Evolutionary conservation across 2,329 filamentous ascomycete species (phyloP).

Genomic region (Intubia oerlemansii): DNA sequence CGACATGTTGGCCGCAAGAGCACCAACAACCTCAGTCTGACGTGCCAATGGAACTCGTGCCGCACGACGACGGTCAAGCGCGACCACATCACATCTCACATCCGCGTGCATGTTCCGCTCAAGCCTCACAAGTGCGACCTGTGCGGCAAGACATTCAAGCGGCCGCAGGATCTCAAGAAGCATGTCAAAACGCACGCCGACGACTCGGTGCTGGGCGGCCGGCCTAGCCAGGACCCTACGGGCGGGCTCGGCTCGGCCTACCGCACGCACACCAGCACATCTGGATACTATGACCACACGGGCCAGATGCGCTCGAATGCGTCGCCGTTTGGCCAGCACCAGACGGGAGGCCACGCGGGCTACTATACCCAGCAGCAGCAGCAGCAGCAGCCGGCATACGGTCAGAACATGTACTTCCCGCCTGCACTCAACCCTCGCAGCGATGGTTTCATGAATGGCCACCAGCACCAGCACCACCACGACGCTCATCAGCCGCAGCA

Average conservation of each 20-base stretch:
- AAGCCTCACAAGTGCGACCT: conserved; percentile 99
- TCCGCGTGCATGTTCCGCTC: conserved; percentile 92
- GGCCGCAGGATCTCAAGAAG: conserved; percentile 96
- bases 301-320: conserved; percentile 38
- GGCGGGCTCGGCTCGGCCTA: conserved; percentile 27
- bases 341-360: conserved; percentile 28
- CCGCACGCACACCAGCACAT: conserved; percentile 25
- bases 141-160: conserved; percentile 97
- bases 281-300: conserved; percentile 43
- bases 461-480: conserved; percentile 18
- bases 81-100: conserved; percentile 97
- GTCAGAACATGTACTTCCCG: conserved; percentile 55
- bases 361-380: conserved; percentile 46
- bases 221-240: conserved; percentile 28
- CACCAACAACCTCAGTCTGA: conserved; percentile 95
- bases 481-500: conserved; percentile 3
- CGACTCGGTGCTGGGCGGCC: conserved; percentile 51
- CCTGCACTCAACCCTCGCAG: conserved; percentile 30
- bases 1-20: conserved; percentile 96
- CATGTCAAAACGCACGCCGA: conserved; percentile 98
- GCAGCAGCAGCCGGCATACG: conserved; percentile 27
- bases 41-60: conserved; percentile 92
- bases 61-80: conserved; percentile 95
- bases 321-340: conserved; percentile 30
- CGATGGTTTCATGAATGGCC: conserved; percentile 32